Evolutionary conservation across 495 filamentous ascomycete species (phyloP).

Genomic region (Neurospora sp.): DNA sequence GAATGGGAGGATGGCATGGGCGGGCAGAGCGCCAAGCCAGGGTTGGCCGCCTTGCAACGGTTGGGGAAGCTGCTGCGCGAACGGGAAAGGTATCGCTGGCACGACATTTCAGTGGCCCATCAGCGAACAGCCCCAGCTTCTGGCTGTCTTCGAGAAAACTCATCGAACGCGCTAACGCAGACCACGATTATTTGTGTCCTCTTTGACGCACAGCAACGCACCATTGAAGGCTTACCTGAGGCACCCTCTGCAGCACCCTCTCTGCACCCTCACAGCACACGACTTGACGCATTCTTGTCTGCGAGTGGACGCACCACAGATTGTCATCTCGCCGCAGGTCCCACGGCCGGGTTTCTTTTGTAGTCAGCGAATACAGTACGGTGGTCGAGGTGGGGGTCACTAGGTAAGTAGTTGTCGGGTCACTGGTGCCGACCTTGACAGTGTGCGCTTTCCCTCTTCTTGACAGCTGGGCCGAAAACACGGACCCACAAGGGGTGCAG

Average conservation of each 20-base stretch:
- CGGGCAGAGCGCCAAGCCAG: conserved; percentile 11
- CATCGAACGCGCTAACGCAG: conserved; percentile 24
- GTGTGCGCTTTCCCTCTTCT: not conserved
- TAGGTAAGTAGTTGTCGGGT: not conserved
- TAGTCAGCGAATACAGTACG: not conserved
- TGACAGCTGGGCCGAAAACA: not conserved
- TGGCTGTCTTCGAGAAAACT: conserved; percentile 27
- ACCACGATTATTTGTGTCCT: not conserved
- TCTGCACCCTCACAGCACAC: not conserved
- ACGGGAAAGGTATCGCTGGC: conserved; percentile 17
- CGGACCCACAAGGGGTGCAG: not conserved
- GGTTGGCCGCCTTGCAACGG: not conserved
- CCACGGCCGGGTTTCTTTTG: not conserved
- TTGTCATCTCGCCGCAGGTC: not conserved
- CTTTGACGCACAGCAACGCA: not conserved
- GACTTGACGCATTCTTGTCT: not conserved
- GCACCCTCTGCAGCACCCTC: not conserved
- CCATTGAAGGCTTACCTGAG: not conserved
- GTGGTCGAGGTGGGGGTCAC: not conserved
- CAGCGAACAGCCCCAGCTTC: conserved; percentile 15
- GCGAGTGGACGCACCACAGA: not conserved
- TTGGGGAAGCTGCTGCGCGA: conserved; percentile 13
- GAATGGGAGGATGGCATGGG: not conserved
- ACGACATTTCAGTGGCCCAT: conserved; percentile 7
- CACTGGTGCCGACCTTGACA: not conserved